These are phyloP conservation scores for Chondrus crispus DNA, from an alignment of 23 red algal genomes.

Conservation along the genomic window DNA sequence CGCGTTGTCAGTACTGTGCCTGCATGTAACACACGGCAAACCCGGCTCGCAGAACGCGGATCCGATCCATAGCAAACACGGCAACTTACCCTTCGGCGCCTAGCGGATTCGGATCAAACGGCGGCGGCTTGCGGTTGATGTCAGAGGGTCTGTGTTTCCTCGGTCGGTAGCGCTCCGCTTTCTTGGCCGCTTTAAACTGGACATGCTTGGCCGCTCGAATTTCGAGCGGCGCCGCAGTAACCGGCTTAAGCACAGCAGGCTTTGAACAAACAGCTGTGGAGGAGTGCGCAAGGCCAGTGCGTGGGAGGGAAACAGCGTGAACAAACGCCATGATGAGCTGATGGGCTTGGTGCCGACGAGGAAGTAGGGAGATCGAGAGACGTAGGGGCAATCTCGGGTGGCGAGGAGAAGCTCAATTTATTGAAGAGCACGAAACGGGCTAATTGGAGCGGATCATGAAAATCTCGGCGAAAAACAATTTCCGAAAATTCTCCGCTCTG, in stretches of 20 bases:
- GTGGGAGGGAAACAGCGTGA: constrained; percentile 15
- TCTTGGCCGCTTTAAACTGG: constrained; percentile 81
- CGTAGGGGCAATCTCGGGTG: too few relatives aligned
- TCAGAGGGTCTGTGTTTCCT: constrained; percentile 83
- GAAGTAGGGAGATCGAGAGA: too few relatives aligned
- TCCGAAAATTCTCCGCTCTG: too few relatives aligned
- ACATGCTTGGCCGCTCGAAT: constrained; percentile 69
- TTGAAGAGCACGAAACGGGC: too few relatives aligned
- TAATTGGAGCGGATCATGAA: too few relatives aligned
- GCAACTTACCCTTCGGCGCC: constrained; percentile 64
- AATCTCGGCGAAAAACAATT: too few relatives aligned
- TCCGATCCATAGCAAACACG: too few relatives aligned
- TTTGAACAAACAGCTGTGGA: background rate
- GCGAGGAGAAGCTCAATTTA: too few relatives aligned
- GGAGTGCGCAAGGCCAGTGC: constrained; percentile 25
- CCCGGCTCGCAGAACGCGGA: too few relatives aligned
- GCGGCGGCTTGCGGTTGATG: constrained; percentile 71
- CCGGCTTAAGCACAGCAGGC: background rate
- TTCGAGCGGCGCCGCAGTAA: background rate
- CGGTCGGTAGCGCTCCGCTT: constrained; percentile 58
- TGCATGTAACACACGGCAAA: too few relatives aligned
- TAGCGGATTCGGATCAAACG: constrained; percentile 53
- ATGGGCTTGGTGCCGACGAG: too few relatives aligned
- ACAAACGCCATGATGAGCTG: constrained; percentile 60
- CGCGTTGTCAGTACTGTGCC: too few relatives aligned